Conservation (phyloP, 1,284 basidiomycete genomes). For the Coniferiporia sulphurascens region DNA sequence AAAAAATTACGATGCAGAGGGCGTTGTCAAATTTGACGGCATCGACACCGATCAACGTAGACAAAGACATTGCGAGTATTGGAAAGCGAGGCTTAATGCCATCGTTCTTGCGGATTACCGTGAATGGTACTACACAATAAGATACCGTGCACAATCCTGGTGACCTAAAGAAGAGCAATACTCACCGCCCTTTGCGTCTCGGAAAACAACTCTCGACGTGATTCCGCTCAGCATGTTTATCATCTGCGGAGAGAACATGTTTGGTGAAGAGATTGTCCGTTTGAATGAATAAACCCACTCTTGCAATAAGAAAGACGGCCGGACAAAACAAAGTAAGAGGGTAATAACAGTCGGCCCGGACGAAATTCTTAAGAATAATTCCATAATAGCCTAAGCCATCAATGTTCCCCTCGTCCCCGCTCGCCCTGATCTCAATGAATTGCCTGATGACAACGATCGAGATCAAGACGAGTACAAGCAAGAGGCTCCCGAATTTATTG, state of each 20-base stretch:
- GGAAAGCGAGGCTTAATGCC: not conserved
- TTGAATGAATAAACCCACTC: not conserved
- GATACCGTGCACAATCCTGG: not conserved
- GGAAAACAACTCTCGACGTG: not conserved
- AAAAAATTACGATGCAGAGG: conserved; percentile 1
- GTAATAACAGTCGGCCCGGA: conserved; percentile 1
- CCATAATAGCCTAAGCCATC: not conserved
- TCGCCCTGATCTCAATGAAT: not conserved
- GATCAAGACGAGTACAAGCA: not conserved
- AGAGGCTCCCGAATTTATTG: not conserved
- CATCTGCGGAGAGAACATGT: not conserved
- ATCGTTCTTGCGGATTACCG: not conserved
- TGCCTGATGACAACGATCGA: not conserved
- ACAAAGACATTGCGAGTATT: not conserved
- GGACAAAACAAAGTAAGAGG: not conserved
- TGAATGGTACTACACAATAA: conserved; percentile 1
- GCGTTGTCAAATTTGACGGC: not conserved
- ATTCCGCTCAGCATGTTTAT: not conserved
- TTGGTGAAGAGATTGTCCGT: not conserved
- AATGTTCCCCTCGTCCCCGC: not conserved
- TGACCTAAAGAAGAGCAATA: not conserved
- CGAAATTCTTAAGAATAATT: not conserved
- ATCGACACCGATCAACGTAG: not conserved
- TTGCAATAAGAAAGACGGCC: not conserved
- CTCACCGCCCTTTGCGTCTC: conserved; percentile 5